These are phyloP conservation scores for Tulasnella sp. DNA, from an alignment of 768 basidiomycete genomes.

Conservation along the genomic window DNA sequence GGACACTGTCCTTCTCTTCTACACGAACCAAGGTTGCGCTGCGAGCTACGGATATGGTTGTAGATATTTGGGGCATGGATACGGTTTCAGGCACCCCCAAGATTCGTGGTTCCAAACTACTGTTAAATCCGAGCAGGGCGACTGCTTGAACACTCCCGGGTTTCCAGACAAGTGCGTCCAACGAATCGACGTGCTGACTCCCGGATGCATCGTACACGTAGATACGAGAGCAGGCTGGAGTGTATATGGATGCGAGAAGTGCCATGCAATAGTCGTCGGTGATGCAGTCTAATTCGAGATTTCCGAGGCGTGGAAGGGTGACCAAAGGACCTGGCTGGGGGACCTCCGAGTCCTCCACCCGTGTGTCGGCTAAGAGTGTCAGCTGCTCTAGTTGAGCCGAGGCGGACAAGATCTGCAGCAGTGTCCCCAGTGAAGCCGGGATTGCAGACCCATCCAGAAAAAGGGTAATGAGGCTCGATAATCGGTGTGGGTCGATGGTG, in stretches of 20 bases:
- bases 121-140: neutral
- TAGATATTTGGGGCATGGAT: accelerated
- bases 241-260: neutral
- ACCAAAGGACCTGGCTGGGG: neutral
- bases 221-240: neutral
- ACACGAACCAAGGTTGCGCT: too few species aligned
- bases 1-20: too few species aligned
- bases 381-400: neutral
- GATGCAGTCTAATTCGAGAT: neutral
- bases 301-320: neutral
- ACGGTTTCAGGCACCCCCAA: neutral
- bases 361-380: neutral
- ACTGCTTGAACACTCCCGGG: neutral
- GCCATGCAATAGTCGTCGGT: neutral
- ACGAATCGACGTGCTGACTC: too few species aligned
- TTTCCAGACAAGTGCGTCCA: neutral
- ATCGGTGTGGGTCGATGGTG: neutral
- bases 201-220: neutral
- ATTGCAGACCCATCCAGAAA: neutral
- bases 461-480: neutral
- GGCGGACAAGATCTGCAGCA: neutral
- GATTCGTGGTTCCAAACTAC: too few species aligned
- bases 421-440: neutral
- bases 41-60: too few species aligned
- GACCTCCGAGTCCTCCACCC: neutral